phyloP scores from a whole-genome alignment of 495 filamentous ascomycete genomes.

The Penicillium cinerascens region DNA sequence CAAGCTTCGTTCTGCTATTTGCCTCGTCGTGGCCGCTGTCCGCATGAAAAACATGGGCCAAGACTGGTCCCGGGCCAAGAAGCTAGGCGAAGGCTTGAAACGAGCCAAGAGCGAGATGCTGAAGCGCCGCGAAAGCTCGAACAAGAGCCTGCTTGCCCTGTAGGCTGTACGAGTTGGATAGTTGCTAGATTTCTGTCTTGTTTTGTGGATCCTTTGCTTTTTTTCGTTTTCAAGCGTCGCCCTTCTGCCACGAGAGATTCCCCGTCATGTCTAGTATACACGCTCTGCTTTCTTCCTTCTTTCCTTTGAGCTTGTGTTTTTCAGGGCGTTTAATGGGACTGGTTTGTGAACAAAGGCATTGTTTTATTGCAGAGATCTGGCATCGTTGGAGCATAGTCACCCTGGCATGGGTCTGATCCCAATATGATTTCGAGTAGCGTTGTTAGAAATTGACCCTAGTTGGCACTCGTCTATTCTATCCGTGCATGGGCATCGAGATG shows the following conservation, averaged over 20 bases:
- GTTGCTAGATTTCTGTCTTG: slow-evolving; percentile 5
- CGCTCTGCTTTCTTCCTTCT: slow-evolving; percentile 4
- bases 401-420: slow-evolving; percentile 7
- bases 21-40: slow-evolving; percentile 50
- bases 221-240: slow-evolving; percentile 22
- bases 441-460: slow-evolving; percentile 1
- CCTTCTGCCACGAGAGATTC: slow-evolving; percentile 29
- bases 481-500: neutral
- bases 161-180: neutral
- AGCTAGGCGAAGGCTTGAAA: slow-evolving; percentile 43
- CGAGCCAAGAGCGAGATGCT: slow-evolving; percentile 45
- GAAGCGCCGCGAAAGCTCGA: slow-evolving; percentile 37
- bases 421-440: neutral
- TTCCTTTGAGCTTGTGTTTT: slow-evolving; percentile 5
- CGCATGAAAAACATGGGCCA: slow-evolving; percentile 53
- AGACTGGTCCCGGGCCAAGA: slow-evolving; percentile 49
- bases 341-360: neutral
- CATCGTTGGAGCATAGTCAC: slow-evolving; percentile 20
- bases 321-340: slow-evolving; percentile 4
- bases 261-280: slow-evolving; percentile 26
- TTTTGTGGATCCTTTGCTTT: slow-evolving; percentile 10
- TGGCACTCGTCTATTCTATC: neutral
- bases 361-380: neutral
- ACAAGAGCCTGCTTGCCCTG: slow-evolving; percentile 18
- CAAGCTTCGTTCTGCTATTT: slow-evolving; percentile 49